Base-by-base conservation (phyloP, 2,329 filamentous ascomycete genomes). In the Cryphonectria japonica region DNA sequence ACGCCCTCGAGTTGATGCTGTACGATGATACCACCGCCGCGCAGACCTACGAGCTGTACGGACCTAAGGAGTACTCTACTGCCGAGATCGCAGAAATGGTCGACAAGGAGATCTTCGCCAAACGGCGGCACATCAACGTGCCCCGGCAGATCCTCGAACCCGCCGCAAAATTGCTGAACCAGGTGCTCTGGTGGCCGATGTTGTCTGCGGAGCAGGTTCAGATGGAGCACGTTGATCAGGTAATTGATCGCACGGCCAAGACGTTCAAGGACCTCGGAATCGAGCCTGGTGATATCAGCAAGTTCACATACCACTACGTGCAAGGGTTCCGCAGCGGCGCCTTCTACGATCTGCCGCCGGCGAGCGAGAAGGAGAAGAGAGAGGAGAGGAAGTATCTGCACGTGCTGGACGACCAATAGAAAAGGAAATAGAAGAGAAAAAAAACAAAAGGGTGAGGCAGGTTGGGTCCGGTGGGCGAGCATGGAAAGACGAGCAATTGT, bases 361-460 rank as follows among this genome's bases (percentile, higher is more conserved):
- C 95, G 78, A 98, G 95, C 46, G 95, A 98, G 85, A 93, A 92
- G 82, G 96, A 99, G 87, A 96, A 91, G 88, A 88, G 89, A 77
- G 95, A 98, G 82, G 95, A 98, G 83, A 96, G 91, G 88, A 96
- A 98, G 87, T 99, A 97, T 82, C 85, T 98, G 81, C 96, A 99
- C 82, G 95, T 99, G 73, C 85, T 94, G 79, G 93, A 97, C 80
- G 92, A 96, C 81, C 89, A 94, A 86, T 96, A 64, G 61, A 64
- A 29, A 39, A 29, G 26, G 91, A 84, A 82, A 72, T 70, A 76
- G 70, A 69, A 46, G 67, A 69, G 1, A 91, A 84, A 82, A 73
- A 71, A 77, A 69, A 69, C 43, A 69, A 70, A 50, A 50, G 46
- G 22, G 8, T n/a, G 46, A 50, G 46, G 16, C 73, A 75, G 29